A percentile compares a stretch with the other conserved stretches of the same genome.
These are phyloP conservation scores for Candida namnaoensis DNA, from an alignment of 805 yeast genomes.

Conservation along the genomic window DNA sequence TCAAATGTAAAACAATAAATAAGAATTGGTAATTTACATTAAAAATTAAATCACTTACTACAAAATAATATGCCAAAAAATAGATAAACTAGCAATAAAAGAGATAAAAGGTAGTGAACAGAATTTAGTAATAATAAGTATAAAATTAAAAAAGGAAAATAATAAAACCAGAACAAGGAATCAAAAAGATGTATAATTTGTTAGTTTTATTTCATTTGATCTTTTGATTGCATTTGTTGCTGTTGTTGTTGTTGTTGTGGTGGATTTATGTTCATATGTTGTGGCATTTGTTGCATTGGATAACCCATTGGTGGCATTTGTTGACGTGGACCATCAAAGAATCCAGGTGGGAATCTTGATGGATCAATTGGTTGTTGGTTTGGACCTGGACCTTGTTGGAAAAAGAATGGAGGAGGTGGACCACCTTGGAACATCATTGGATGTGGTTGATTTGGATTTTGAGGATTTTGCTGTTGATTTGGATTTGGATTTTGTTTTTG, in stretches of 20 bases:
- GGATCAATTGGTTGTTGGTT: background rate
- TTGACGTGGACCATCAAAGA: conserved; percentile 15
- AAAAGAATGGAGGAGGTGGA: conserved; percentile 1
- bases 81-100: too few species aligned
- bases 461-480: background rate
- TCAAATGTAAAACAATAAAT: too few species aligned
- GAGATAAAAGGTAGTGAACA: too few species aligned
- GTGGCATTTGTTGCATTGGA: conserved; percentile 2
- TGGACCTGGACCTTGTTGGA: background rate
- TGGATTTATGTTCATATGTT: background rate
- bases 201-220: too few species aligned
- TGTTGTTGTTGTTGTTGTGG: conserved; percentile 5
- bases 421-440: conserved; percentile 5
- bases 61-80: too few species aligned
- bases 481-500: conserved; percentile 1
- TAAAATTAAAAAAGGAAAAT: too few species aligned
- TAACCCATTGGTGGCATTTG: conserved; percentile 8
- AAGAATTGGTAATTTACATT: too few species aligned
- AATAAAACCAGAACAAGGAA: too few species aligned
- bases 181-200: too few species aligned
- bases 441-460: conserved; percentile 3
- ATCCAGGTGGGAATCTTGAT: conserved; percentile 13
- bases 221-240: conserved; percentile 3
- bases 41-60: too few species aligned
- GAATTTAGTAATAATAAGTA: too few species aligned